phyloP scores from a whole-genome alignment of 2,329 filamentous ascomycete species.

The Emmonsia crescens region DNA sequence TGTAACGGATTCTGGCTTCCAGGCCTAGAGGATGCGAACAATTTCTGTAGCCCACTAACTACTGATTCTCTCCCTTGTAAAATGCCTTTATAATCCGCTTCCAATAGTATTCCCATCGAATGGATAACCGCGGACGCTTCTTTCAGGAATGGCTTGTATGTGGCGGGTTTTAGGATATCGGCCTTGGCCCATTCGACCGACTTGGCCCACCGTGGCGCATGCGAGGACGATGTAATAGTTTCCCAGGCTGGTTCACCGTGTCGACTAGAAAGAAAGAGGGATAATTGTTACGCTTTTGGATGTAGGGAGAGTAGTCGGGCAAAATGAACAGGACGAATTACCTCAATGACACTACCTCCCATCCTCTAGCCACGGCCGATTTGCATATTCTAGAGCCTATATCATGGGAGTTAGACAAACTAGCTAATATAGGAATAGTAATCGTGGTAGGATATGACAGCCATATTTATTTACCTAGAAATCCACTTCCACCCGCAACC shows the following conservation, averaged over 20 bases:
- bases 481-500: constrained; percentile 89
- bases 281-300: background rate
- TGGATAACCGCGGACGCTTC: constrained; percentile 80
- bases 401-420: background rate
- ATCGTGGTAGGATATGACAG: background rate
- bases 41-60: constrained; percentile 64
- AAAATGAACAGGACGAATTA: constrained; percentile 31
- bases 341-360: constrained; percentile 90
- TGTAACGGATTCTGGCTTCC: constrained; percentile 61
- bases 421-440: background rate
- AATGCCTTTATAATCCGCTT: constrained; percentile 95
- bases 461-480: constrained; percentile 52
- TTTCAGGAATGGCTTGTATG: constrained; percentile 66
- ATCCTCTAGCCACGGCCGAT: constrained; percentile 71
- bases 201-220: constrained; percentile 68
- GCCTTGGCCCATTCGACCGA: constrained; percentile 79
- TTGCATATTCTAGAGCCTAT: constrained; percentile 73
- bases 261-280: constrained; percentile 46
- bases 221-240: constrained; percentile 57
- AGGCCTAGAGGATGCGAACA: constrained; percentile 57
- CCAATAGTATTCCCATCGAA: constrained; percentile 88
- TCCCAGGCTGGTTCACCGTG: constrained; percentile 85
- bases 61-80: constrained; percentile 73
- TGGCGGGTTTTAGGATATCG: constrained; percentile 72
- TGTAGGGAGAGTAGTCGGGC: background rate